Conservation (phyloP, 139 green algal species). For the Auxenochlorella protothecoides region DNA sequence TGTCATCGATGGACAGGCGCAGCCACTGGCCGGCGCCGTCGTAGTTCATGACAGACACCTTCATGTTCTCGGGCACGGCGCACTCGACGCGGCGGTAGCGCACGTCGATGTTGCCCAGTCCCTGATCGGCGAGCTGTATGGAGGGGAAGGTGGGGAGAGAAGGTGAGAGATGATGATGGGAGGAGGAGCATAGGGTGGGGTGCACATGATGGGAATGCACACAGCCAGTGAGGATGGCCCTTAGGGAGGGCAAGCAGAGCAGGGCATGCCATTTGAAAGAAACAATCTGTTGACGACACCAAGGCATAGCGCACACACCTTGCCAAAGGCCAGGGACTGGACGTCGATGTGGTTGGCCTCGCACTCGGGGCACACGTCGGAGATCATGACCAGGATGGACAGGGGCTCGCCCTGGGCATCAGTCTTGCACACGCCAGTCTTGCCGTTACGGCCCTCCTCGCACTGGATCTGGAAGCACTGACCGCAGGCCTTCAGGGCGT, state of each 20-base stretch:
- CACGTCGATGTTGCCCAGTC: constrained; percentile 12
- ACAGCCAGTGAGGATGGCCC: too few relatives aligned
- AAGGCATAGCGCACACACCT: constrained; percentile 5
- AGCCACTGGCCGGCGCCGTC: constrained; percentile 26
- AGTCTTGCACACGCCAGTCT: constrained; percentile 13
- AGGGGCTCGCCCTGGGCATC: constrained; percentile 10
- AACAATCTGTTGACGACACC: too few relatives aligned
- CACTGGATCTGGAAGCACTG: constrained; percentile 11
- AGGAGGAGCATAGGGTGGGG: too few relatives aligned
- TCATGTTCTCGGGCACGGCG: constrained; percentile 15
- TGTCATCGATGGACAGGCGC: constrained; percentile 20
- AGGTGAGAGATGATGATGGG: not conserved
- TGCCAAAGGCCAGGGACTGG: constrained; percentile 34
- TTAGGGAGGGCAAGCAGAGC: too few relatives aligned
- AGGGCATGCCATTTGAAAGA: too few relatives aligned
- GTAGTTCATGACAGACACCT: constrained; percentile 25
- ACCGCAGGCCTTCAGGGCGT: constrained; percentile 7
- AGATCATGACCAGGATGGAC: constrained; percentile 26
- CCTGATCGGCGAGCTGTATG: constrained; percentile 14
- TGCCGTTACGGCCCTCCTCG: not conserved
- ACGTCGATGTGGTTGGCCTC: constrained; percentile 35
- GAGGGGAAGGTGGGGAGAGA: not conserved
- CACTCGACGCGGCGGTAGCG: constrained; percentile 31
- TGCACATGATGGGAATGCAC: not conserved
- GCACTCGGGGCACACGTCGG: constrained; percentile 40